These are phyloP conservation scores for Vigna mungo DNA, from an alignment of 306 rosid species.

Conservation along the genomic window DNA sequence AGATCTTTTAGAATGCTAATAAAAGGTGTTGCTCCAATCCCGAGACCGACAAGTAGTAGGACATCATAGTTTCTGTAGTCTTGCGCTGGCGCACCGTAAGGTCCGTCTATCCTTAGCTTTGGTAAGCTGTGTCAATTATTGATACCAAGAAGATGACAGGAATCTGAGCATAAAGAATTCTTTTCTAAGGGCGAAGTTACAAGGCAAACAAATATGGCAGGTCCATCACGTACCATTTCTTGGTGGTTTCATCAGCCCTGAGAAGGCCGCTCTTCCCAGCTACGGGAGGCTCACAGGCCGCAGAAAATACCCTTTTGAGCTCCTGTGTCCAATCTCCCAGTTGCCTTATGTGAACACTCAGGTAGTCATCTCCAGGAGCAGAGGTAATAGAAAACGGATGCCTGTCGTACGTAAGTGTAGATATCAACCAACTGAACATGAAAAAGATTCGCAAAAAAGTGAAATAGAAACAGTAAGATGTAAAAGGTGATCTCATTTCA, in stretches of 20 bases:
- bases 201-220: conserved; percentile 19
- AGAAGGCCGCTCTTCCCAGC: conserved; percentile 93
- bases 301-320: conserved; percentile 81
- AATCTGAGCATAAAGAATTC: conserved; percentile 6
- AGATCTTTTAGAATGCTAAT: conserved; percentile 89
- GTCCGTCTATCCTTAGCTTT: conserved; percentile 90
- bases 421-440: not conserved
- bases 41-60: conserved; percentile 90
- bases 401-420: conserved; percentile 55
- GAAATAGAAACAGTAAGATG: not conserved
- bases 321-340: conserved; percentile 96
- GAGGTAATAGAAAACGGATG: conserved; percentile 96
- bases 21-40: conserved; percentile 97
- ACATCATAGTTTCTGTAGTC: conserved; percentile 87
- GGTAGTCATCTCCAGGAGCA: conserved; percentile 87
- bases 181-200: conserved; percentile 17
- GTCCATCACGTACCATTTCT: conserved; percentile 60
- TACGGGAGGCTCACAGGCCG: conserved; percentile 81
- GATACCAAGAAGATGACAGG: conserved; percentile 29
- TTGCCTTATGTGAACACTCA: conserved; percentile 94
- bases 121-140: conserved; percentile 66
- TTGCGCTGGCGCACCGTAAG: conserved; percentile 97
- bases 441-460: not conserved
- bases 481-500: conserved; percentile 6
- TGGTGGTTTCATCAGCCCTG: conserved; percentile 93